These are phyloP conservation scores for Russula sp. DNA, from an alignment of 768 basidiomycete species.

Conservation along the genomic window DNA sequence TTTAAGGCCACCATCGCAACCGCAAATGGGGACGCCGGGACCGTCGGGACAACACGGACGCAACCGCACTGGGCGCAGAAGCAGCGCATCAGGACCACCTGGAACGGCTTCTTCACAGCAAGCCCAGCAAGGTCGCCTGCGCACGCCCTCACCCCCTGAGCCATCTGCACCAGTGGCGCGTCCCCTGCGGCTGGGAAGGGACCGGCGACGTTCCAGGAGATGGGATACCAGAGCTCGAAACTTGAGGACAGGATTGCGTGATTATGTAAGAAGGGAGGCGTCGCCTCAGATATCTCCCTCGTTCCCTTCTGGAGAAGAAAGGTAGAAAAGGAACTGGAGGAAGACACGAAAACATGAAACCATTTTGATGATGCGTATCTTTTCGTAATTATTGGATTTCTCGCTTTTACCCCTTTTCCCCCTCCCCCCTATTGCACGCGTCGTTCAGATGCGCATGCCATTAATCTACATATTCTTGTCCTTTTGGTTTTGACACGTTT, in stretches of 20 bases:
- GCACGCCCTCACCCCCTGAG: not conserved
- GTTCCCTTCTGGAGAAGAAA: not conserved
- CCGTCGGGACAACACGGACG: slow-evolving; percentile 6
- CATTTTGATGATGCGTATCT: not conserved
- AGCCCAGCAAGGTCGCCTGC: not conserved
- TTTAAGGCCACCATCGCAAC: slow-evolving; percentile 11
- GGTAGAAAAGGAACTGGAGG: not conserved
- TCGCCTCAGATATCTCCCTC: not conserved
- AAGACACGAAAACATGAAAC: not conserved
- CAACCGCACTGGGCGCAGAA: not conserved
- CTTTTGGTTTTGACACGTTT: not conserved
- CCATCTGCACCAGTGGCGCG: slow-evolving; percentile 15
- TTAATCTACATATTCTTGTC: not conserved
- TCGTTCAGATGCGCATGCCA: not conserved
- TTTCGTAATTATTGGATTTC: not conserved
- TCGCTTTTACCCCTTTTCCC: not conserved
- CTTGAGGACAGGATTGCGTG: slow-evolving; percentile 78
- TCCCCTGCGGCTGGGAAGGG: slow-evolving; percentile 39
- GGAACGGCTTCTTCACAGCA: not conserved
- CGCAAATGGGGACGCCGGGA: not conserved
- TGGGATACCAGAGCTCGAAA: slow-evolving; percentile 82
- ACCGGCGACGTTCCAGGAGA: slow-evolving; percentile 85
- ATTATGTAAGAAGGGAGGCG: slow-evolving; percentile 59
- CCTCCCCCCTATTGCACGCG: not conserved
- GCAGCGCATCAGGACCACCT: slow-evolving; percentile 9